Evolutionary conservation across 2,329 filamentous ascomycete genomes (phyloP).

Genomic region (Cercospora sesami): DNA sequence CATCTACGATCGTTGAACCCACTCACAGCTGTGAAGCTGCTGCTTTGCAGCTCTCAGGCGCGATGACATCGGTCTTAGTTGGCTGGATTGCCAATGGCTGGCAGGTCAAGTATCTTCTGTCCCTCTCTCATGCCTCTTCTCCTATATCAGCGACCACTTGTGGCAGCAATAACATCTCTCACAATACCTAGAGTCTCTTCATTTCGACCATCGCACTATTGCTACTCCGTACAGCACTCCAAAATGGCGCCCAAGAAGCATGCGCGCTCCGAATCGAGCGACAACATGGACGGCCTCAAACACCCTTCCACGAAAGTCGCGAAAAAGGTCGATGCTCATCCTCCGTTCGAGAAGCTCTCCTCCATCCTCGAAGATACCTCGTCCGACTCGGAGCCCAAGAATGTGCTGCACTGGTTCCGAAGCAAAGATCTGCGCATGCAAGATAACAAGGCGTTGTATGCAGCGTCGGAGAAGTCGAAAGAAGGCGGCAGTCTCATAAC

Average conservation of each 20-base stretch:
- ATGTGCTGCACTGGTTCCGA: slow-evolving; percentile 54
- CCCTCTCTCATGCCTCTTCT: background rate
- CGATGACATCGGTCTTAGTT: background rate
- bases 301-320: slow-evolving; percentile 53
- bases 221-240: background rate
- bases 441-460: slow-evolving; percentile 51
- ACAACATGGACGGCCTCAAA: slow-evolving; percentile 32
- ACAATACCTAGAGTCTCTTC: background rate
- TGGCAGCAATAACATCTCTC: background rate
- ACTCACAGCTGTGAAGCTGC: background rate
- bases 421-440: slow-evolving; percentile 53
- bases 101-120: background rate
- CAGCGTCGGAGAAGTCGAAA: slow-evolving; percentile 50
- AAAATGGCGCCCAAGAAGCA: slow-evolving; percentile 27
- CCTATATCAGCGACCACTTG: background rate
- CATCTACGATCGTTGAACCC: background rate
- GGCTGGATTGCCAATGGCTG: background rate
- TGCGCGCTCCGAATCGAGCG: slow-evolving; percentile 25
- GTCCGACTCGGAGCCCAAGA: slow-evolving; percentile 42
- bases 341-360: slow-evolving; percentile 47
- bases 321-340: slow-evolving; percentile 50
- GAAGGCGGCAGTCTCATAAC: slow-evolving; percentile 48
- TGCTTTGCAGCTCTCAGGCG: background rate
- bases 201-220: background rate
- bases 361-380: slow-evolving; percentile 44